Evolutionary conservation across 805 yeast genomes (phyloP).

Genomic region (Barnettozyma californica): DNA sequence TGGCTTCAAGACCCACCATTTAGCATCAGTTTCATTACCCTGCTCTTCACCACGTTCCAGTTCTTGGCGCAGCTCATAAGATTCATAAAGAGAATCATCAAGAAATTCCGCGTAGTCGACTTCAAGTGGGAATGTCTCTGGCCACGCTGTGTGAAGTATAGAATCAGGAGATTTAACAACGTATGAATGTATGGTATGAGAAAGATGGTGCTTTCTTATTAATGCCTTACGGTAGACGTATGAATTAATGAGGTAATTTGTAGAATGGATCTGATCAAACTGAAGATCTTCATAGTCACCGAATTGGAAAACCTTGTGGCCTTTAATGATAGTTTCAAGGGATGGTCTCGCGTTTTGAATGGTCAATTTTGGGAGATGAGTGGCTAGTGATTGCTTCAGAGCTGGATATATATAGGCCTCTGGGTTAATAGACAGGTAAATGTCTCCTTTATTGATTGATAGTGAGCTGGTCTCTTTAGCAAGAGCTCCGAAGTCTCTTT

Average conservation of each 20-base stretch:
- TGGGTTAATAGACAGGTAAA: conserved; percentile 29
- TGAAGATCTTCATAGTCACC: conserved; percentile 89
- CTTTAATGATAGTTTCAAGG: background rate
- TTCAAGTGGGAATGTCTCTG: conserved; percentile 75
- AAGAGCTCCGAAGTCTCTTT: background rate
- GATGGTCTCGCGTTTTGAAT: background rate
- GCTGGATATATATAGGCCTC: conserved; percentile 39
- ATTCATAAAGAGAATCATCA: conserved; percentile 90
- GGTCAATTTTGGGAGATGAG: conserved; percentile 29
- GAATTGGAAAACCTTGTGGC: conserved; percentile 55
- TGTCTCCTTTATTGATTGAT: background rate
- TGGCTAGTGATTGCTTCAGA: conserved; percentile 26
- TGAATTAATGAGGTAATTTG: conserved; percentile 61
- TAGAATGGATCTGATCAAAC: conserved; percentile 53
- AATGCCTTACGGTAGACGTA: conserved; percentile 86
- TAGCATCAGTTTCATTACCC: conserved; percentile 14
- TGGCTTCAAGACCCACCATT: conserved; percentile 88
- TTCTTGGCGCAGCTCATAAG: conserved; percentile 81
- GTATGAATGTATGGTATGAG: conserved; percentile 77
- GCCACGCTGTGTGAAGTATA: conserved; percentile 53
- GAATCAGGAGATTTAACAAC: conserved; percentile 71
- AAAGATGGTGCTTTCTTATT: conserved; percentile 83
- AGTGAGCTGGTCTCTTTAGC: background rate
- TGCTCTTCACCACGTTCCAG: conserved; percentile 43
- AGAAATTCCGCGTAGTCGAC: conserved; percentile 94